Conservation (phyloP, 306 rosid species). For the Cucurbita maxima region DNA sequence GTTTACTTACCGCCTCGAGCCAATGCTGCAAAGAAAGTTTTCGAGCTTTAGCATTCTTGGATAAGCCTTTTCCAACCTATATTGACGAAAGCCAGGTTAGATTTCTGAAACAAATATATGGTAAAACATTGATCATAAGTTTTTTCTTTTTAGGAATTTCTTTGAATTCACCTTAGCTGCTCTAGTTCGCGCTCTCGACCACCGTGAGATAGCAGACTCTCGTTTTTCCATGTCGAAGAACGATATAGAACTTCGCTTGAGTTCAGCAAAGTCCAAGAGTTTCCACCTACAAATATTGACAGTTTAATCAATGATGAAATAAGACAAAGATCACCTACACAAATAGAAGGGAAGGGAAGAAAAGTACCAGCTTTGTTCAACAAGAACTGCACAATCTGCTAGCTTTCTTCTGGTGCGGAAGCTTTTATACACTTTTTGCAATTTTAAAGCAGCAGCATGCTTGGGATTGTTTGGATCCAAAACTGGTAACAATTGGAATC, state of each 20-base stretch:
- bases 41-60: constrained; percentile 76
- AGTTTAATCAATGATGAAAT: constrained; percentile 3
- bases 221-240: constrained; percentile 91
- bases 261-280: constrained; percentile 91
- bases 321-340: not conserved
- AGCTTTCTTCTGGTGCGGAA: constrained; percentile 89
- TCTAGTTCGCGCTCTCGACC: constrained; percentile 97
- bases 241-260: constrained; percentile 83
- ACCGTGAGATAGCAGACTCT: constrained; percentile 88
- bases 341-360: not conserved
- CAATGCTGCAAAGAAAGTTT: constrained; percentile 96
- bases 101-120: not conserved
- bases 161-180: constrained; percentile 68
- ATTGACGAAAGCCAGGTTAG: constrained; percentile 15
- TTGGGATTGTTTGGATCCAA: constrained; percentile 51
- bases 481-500: constrained; percentile 21
- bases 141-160: not conserved
- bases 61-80: constrained; percentile 97
- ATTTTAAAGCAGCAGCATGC: constrained; percentile 77
- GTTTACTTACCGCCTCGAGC: constrained; percentile 92
- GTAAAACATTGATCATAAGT: not conserved
- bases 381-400: constrained; percentile 97
- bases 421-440: constrained; percentile 98
- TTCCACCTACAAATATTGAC: constrained; percentile 58
- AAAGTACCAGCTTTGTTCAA: constrained; percentile 91